Evolutionary conservation across 2,329 filamentous ascomycete species (phyloP).

Genomic region (Aspergillus sp.): DNA sequence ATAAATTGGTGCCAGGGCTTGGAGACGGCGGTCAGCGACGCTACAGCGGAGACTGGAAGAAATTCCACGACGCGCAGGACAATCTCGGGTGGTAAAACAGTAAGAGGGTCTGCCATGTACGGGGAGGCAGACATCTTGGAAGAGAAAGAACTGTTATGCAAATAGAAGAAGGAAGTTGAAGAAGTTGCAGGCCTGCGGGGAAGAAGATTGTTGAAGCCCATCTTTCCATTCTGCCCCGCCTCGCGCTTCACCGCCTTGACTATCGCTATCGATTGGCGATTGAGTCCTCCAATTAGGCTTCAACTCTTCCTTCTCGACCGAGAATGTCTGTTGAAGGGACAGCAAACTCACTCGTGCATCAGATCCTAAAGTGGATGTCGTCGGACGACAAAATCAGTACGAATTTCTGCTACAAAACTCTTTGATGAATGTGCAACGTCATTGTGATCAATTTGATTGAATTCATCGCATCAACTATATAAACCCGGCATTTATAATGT

Average conservation of each 20-base stretch:
- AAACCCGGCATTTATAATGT: too few species aligned
- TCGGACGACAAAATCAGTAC: too few species aligned
- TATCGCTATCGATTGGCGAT: too few species aligned
- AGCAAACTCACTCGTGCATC: too few species aligned
- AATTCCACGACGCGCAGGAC: conserved; percentile 46
- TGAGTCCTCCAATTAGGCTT: too few species aligned
- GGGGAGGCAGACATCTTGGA: conserved; percentile 20
- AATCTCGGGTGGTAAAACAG: conserved; percentile 42
- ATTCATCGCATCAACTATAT: too few species aligned
- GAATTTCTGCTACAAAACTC: too few species aligned
- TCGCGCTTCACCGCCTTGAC: conserved; percentile 13
- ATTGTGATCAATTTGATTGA: too few species aligned
- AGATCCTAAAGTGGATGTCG: too few species aligned
- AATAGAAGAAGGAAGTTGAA: conserved; percentile 6
- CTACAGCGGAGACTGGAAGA: conserved; percentile 36
- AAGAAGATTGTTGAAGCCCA: neutral
- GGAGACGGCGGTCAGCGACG: conserved; percentile 37
- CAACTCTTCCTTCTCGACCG: too few species aligned
- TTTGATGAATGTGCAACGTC: too few species aligned
- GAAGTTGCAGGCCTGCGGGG: neutral
- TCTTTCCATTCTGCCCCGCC: conserved; percentile 9
- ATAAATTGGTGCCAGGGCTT: conserved; percentile 47
- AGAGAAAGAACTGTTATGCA: conserved; percentile 2
- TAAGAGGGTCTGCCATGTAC: conserved; percentile 29
- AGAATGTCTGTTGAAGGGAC: too few species aligned